phyloP scores from a whole-genome alignment of 306 rosid genomes.

The Rubus idaeus region DNA sequence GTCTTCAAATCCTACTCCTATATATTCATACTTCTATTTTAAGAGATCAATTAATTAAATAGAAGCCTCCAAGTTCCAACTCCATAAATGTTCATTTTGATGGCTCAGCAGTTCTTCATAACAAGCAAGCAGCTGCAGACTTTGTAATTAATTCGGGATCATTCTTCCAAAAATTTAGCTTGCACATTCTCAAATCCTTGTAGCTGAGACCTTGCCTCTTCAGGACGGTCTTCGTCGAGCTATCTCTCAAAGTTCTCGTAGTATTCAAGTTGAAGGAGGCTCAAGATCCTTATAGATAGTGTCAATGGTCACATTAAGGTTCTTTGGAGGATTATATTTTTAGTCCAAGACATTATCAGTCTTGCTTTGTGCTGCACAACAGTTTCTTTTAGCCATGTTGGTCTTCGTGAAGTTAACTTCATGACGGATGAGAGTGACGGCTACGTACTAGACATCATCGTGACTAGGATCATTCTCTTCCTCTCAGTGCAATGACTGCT shows the following conservation, averaged over 20 bases:
- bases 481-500: neutral
- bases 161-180: no score
- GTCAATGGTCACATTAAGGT: neutral
- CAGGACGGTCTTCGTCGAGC: no score
- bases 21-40: no score
- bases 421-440: neutral
- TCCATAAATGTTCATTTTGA: neutral
- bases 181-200: no score
- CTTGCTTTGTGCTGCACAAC: neutral
- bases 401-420: neutral
- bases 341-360: neutral
- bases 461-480: neutral
- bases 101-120: neutral
- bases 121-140: no score
- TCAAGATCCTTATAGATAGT: neutral
- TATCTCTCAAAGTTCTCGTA: neutral
- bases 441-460: neutral
- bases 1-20: neutral
- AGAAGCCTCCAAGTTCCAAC: neutral
- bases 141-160: no score
- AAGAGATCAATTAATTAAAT: no score
- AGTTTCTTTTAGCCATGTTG: neutral
- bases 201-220: no score
- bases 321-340: neutral
- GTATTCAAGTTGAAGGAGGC: neutral